Percentiles rank a stretch among this genome's conserved stretches.
phyloP scores from a whole-genome alignment of 371 early-diverging fungal species.

The Cokeromyces recurvatus region DNA sequence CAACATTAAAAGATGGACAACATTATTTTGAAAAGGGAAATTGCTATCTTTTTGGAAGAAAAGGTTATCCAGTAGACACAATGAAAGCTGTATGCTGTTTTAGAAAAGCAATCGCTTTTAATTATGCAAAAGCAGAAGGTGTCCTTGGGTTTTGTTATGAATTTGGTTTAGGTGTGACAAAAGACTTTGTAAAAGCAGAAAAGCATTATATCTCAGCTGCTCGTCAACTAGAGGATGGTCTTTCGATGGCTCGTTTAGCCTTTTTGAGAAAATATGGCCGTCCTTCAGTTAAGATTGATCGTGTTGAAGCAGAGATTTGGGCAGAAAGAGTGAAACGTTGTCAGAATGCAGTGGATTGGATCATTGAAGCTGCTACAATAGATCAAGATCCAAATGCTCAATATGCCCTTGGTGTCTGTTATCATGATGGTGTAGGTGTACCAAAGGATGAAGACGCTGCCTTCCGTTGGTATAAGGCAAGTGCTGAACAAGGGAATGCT shows the following conservation, averaged over 20 bases:
- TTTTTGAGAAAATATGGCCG: slow-evolving; percentile 75
- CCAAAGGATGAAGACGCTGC: slow-evolving; percentile 44
- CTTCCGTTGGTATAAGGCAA: slow-evolving; percentile 50
- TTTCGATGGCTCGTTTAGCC: slow-evolving; percentile 60
- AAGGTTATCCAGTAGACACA: slow-evolving; percentile 31
- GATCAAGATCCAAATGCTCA: slow-evolving; percentile 32
- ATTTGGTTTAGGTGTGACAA: slow-evolving; percentile 60
- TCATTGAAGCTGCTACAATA: slow-evolving; percentile 48
- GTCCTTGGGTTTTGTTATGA: slow-evolving; percentile 69
- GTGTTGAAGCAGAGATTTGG: slow-evolving; percentile 64
- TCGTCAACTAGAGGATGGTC: slow-evolving; percentile 23
- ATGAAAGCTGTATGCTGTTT: slow-evolving; percentile 42
- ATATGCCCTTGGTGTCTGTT: slow-evolving; percentile 66
- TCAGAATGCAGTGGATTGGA: slow-evolving; percentile 48
- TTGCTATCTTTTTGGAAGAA: slow-evolving; percentile 52
- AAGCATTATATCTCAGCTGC: slow-evolving; percentile 46
- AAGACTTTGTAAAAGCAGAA: slow-evolving; percentile 53
- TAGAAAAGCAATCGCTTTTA: slow-evolving; percentile 40
- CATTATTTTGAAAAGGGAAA: slow-evolving; percentile 42
- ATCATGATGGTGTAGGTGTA: slow-evolving; percentile 64
- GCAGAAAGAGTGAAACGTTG: slow-evolving; percentile 25
- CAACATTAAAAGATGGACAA: no score
- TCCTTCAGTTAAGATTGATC: slow-evolving; percentile 63
- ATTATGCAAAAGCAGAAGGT: no score
- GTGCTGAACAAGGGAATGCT: slow-evolving; percentile 58